These are phyloP conservation scores for Yarrowia keelungensis DNA, from an alignment of 805 yeast genomes.

Conservation along the genomic window DNA sequence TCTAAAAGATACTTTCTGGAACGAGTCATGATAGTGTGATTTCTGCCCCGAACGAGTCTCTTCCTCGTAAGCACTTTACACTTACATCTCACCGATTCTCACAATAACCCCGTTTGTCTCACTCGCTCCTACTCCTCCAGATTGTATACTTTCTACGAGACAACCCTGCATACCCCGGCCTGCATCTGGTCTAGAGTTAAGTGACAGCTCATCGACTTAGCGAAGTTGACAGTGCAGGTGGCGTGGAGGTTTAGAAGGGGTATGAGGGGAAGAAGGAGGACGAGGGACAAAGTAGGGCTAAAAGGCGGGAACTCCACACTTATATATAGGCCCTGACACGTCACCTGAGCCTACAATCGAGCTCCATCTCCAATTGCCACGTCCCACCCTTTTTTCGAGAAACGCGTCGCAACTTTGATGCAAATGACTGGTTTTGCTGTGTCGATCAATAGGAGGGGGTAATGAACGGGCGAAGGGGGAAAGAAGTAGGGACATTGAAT, in stretches of 20 bases:
- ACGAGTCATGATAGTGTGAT: too few relatives aligned
- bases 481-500: not conserved
- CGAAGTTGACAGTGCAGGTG: constrained; percentile 22
- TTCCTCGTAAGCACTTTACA: too few relatives aligned
- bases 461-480: too few relatives aligned
- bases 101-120: too few relatives aligned
- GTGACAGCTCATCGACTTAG: constrained; percentile 33
- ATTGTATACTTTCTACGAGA: not conserved
- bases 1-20: too few relatives aligned
- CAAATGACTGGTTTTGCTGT: constrained; percentile 15
- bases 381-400: constrained; percentile 2
- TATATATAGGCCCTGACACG: not conserved
- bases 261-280: not conserved
- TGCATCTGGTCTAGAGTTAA: constrained; percentile 11
- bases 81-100: too few relatives aligned
- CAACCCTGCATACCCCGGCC: constrained; percentile 33
- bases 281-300: too few relatives aligned
- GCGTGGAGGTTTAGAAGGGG: not conserved
- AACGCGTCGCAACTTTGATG: constrained; percentile 28
- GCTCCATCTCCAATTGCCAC: not conserved
- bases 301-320: too few relatives aligned
- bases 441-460: constrained; percentile 1
- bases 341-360: not conserved
- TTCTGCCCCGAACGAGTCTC: too few relatives aligned
- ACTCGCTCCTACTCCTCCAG: not conserved